Evolutionary conservation across 352 stramenopile species (phyloP).

Genomic region (Globisporangium canariense): DNA sequence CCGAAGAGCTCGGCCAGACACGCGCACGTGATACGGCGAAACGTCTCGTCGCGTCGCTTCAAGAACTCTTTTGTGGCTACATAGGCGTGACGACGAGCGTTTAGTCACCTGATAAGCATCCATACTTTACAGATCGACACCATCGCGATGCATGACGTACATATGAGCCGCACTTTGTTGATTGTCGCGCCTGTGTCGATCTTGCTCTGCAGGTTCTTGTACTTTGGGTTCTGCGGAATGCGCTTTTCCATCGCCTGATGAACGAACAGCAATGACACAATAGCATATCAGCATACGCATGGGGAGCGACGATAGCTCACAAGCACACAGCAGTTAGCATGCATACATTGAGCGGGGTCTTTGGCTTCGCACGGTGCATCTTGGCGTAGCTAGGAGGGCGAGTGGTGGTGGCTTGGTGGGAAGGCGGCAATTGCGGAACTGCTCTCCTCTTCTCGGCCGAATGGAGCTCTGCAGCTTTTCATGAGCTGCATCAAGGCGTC

Average conservation of each 20-base stretch:
- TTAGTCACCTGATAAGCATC: background rate
- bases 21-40: slow-evolving; percentile 62
- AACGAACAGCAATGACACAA: background rate
- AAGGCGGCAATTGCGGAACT: background rate
- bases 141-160: slow-evolving; percentile 26
- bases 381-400: background rate
- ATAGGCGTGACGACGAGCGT: background rate
- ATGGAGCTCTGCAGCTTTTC: background rate
- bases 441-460: background rate
- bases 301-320: background rate
- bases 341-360: slow-evolving; percentile 54
- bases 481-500: background rate
- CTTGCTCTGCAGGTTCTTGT: slow-evolving; percentile 77
- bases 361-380: slow-evolving; percentile 67
- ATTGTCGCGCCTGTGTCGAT: slow-evolving; percentile 71
- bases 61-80: slow-evolving; percentile 76
- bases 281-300: background rate
- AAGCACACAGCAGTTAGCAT: background rate
- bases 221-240: slow-evolving; percentile 73
- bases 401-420: background rate
- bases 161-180: slow-evolving; percentile 78
- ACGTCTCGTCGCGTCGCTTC: slow-evolving; percentile 78
- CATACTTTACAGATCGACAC: background rate
- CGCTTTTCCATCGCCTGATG: slow-evolving; percentile 78
- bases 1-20: slow-evolving; percentile 71